Base-by-base conservation (phyloP, 768 basidiomycete genomes). In the Leccinellum albellum region DNA sequence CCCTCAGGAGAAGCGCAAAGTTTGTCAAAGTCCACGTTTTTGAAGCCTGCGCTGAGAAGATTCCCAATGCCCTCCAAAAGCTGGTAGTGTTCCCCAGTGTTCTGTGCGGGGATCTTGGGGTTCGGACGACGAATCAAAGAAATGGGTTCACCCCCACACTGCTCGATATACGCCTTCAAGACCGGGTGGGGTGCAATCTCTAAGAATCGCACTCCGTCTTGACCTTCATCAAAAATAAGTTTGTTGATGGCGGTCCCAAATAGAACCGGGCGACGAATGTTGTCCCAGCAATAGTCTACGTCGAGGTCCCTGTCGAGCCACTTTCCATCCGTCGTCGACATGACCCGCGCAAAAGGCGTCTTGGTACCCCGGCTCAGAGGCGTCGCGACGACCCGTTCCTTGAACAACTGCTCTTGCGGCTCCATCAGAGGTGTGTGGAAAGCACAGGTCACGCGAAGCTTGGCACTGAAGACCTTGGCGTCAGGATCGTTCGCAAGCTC, bases 401-500 rank as follows among this genome's bases (percentile, higher is more conserved):
- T 70, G 66, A 74, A 73, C 3, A 72, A 20, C 3, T 57, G 57
- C 13, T 74, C 74, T 48, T 72, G 72, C 6, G 64, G 45, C 29
- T 73, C 68, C 73, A 74, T 74, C 45, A 75, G 60, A n/a, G 67
- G 69, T 0, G 70, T 74, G 35, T 74, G 73, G 55, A 75, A 75
- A 6, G 73, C 73, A 35, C 70, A 71, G 0, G 58, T 65, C 14
- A 72, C 58, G 3, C 73, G 72, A 37, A 74, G 67, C 37, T 73
- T 66, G 1, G 61, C 61, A n/a, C 55, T 59, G 28, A 72, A 71
- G 9, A 70, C 63, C 28, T 62, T 64, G 44, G 65, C 63, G 28
- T 62, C 55, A 14, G 70, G 70, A 32, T 70, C 61, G 23, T 65
- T 65, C 14, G 66, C 64, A 13, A 70, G 63, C 23, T 61, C 61